phyloP scores from a whole-genome alignment of 179 eudicot genomes.

The Nepenthes alata region DNA sequence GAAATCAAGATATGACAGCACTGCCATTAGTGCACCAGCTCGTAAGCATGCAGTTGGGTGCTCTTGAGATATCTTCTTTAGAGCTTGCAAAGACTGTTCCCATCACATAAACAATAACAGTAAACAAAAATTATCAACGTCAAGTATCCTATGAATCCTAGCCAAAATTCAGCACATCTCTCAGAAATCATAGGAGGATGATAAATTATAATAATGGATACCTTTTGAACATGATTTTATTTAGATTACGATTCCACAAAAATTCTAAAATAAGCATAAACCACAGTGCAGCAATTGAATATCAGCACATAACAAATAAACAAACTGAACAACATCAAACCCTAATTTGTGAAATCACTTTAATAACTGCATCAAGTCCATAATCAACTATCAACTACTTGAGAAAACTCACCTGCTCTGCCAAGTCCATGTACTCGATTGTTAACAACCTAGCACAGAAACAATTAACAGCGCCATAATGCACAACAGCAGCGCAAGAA shows the following conservation, averaged over 20 bases:
- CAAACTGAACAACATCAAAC: no score
- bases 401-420: slow-evolving; percentile 69
- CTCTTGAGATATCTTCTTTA: slow-evolving; percentile 93
- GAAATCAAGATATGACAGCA: slow-evolving; percentile 92
- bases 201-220: no score
- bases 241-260: no score
- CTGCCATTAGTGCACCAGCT: slow-evolving; percentile 98
- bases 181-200: no score
- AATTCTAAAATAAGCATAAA: no score
- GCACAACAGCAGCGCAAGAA: slow-evolving; percentile 86
- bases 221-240: no score
- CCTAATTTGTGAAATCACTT: background rate
- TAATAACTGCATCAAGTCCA: background rate
- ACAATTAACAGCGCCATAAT: slow-evolving; percentile 83
- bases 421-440: slow-evolving; percentile 98
- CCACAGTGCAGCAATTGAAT: no score
- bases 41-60: slow-evolving; percentile 97
- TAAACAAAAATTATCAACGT: background rate
- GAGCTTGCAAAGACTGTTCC: slow-evolving; percentile 86
- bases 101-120: background rate
- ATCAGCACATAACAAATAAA: no score
- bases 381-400: background rate
- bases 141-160: background rate
- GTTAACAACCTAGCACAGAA: slow-evolving; percentile 85
- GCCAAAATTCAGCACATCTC: background rate